Conservation (phyloP, 208 protist species). For the Acanthamoeba royreba region DNA sequence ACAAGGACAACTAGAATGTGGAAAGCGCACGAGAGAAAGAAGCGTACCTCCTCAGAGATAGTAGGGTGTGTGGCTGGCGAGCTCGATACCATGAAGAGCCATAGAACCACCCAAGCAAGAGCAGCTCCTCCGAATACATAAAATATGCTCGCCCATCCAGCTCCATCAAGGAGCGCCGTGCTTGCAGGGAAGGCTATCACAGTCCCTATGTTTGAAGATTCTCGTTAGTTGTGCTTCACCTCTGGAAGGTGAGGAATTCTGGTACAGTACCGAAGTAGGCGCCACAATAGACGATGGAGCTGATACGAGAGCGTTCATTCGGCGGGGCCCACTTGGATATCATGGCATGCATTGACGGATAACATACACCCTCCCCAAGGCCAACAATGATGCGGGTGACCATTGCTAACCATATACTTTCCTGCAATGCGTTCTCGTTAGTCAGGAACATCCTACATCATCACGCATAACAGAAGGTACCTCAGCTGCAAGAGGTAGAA, state of each 20-base stretch:
- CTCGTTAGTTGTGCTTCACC: not conserved
- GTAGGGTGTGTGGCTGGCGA: not conserved
- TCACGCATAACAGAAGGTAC: not conserved
- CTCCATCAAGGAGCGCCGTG: not conserved
- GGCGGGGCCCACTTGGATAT: conserved; percentile 30
- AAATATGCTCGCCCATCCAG: conserved; percentile 17
- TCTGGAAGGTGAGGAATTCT: not conserved
- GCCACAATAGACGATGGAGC: conserved; percentile 17
- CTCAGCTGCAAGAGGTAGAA: conserved; percentile 4
- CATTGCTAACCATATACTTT: not conserved
- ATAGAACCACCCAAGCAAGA: not conserved
- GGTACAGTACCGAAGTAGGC: not conserved
- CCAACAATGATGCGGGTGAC: not conserved
- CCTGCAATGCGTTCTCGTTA: not conserved
- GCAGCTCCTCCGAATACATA: not conserved
- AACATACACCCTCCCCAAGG: conserved; percentile 12
- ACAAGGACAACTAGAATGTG: not conserved
- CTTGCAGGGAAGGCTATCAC: conserved; percentile 23
- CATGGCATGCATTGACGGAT: conserved; percentile 46
- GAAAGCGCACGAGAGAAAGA: not conserved
- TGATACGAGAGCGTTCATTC: conserved; percentile 6
- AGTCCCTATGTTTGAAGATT: not conserved
- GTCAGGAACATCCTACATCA: not conserved
- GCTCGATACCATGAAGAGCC: not conserved
- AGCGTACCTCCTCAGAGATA: not conserved